phyloP scores from a whole-genome alignment of 257 asterid species.

The Dorcoceras hygrometricum region DNA sequence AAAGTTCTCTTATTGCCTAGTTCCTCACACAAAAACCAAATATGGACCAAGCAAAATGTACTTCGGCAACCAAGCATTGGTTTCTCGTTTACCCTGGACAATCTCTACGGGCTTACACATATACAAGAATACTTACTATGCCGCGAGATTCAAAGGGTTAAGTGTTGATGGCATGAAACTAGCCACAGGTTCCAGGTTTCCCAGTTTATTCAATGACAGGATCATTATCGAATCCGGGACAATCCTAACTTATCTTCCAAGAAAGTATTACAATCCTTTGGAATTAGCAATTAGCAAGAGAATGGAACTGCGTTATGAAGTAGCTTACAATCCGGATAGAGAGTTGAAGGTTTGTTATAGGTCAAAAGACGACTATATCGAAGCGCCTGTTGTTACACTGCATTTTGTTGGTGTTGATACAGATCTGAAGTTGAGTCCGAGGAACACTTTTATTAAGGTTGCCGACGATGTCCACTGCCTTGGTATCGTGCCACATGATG shows the following conservation, averaged over 20 bases:
- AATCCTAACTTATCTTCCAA: conserved; percentile 33
- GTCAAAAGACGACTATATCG: not conserved
- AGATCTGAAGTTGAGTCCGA: conserved; percentile 30
- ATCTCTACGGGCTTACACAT: conserved; percentile 30
- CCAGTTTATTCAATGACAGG: conserved; percentile 12
- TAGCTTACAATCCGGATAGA: not conserved
- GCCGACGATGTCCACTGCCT: conserved; percentile 29
- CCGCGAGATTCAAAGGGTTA: conserved; percentile 36
- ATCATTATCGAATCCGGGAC: conserved; percentile 45
- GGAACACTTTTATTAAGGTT: conserved; percentile 28
- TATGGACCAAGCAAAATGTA: conserved; percentile 36
- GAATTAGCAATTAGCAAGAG: conserved; percentile 23
- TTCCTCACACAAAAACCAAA: conserved; percentile 16
- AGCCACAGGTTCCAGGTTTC: not conserved
- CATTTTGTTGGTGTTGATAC: conserved; percentile 46
- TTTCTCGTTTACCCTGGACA: conserved; percentile 33
- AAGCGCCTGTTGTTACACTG: conserved; percentile 31
- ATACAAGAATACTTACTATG: conserved; percentile 20
- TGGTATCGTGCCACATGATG: conserved; percentile 27
- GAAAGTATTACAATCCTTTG: conserved; percentile 21
- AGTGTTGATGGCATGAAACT: conserved; percentile 30
- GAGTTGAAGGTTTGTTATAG: conserved; percentile 33
- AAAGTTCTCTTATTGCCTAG: conserved; percentile 54
- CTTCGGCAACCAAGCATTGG: conserved; percentile 34
- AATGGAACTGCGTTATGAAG: conserved; percentile 5